Base-by-base conservation (phyloP, 805 yeast species). In the Hanseniaspora taiwanica region DNA sequence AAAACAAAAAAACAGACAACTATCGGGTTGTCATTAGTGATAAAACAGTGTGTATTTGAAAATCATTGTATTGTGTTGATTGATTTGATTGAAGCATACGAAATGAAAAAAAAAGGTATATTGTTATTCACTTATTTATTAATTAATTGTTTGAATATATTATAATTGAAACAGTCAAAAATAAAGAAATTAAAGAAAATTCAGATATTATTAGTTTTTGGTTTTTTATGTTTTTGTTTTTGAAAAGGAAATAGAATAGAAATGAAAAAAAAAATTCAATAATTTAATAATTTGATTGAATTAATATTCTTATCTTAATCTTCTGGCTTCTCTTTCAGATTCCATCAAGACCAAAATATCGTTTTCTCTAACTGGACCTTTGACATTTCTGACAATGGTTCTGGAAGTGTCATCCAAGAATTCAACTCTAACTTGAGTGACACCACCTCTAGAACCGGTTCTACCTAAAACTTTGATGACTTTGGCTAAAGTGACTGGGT, bases 361-460 rank as follows among this genome's bases (percentile, higher is more conserved):
- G 74, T 89, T 82, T 72, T 84, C 94, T 71, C 95, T 82, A 69
- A 84, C 95, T 68, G 95, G 94, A 65, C 95, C 94, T 72, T 84
- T 84, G 70, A 84, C 95, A 80, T 84, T 84, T 79, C 95, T 83
- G 76, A 84, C 93, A 62, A 84, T 84, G 64, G 91, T 81, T 78
- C 95, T 82, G 71, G 91, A 74, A 64, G 87, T 74, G 69, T 85
- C 95, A 64, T 85, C 95, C 67, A 84, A 74, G 80, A 84, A 85
- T 72, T 84, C 94, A 64, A 84, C 95, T 72, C 95, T 84, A 72
- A 85, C 95, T 73, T 84, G 95, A 73, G 94, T 84, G 71, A 84
- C 95, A 78, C 96, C 96, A 82, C 97, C 97, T 76, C 97, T 89
- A 69, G 98, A 89, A 69, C 98, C 98, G 81, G 98, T 89, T 76